phyloP scores from a whole-genome alignment of 2,329 filamentous ascomycete species.

The Myriangium duriaei region DNA sequence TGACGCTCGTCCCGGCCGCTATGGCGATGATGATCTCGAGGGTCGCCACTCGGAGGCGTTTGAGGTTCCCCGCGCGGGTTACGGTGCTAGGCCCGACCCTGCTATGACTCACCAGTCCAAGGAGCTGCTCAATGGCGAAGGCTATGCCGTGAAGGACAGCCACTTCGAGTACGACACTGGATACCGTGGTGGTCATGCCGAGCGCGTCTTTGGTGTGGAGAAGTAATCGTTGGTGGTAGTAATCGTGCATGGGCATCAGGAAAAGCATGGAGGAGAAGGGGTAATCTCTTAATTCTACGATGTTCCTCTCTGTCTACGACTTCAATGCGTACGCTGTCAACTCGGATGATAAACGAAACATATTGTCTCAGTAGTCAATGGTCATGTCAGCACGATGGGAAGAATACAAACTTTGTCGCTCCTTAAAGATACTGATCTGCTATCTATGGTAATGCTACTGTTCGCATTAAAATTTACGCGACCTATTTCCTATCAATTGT shows the following conservation, averaged over 20 bases:
- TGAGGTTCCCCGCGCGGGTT: slow-evolving; percentile 18
- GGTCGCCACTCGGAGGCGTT: slow-evolving; percentile 21
- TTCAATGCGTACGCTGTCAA: no score
- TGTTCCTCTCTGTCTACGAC: no score
- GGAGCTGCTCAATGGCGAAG: slow-evolving; percentile 4
- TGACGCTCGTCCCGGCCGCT: slow-evolving; percentile 9
- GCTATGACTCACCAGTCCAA: slow-evolving; percentile 8
- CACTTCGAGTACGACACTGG: slow-evolving; percentile 26
- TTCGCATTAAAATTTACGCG: no score
- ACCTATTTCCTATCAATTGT: slow-evolving; percentile 45
- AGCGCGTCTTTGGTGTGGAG: slow-evolving; percentile 7
- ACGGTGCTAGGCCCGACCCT: slow-evolving; percentile 13
- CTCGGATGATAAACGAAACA: background rate
- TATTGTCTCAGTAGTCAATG: background rate
- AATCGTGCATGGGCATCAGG: background rate
- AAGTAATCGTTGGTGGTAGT: background rate
- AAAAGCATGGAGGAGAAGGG: background rate
- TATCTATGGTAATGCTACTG: no score
- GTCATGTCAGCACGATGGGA: background rate
- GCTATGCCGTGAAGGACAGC: slow-evolving; percentile 19
- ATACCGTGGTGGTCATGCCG: slow-evolving; percentile 24
- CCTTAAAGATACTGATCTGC: no score
- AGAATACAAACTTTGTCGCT: background rate
- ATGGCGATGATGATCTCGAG: slow-evolving; percentile 6
- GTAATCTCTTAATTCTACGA: background rate